A percentile compares a stretch with the other conserved stretches of the same genome.
Evolutionary conservation across 768 basidiomycete genomes (phyloP).

Genomic region (Ephemerocybe angulata): DNA sequence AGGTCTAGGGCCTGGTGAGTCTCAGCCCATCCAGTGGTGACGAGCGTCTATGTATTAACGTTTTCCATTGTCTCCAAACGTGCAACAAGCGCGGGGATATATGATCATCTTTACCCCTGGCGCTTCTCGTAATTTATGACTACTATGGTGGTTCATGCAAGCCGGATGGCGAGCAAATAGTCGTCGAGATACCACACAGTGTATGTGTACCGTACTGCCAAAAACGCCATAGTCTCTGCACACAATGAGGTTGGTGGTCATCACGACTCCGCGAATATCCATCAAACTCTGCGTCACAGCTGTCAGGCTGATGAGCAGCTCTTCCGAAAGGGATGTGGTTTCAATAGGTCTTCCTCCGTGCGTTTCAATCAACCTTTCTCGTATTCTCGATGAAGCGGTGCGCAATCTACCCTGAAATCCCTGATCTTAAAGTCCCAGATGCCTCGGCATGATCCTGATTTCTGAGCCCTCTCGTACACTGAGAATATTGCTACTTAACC

Average conservation of each 20-base stretch:
- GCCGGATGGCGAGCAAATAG: too few species aligned
- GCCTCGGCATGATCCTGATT: background rate
- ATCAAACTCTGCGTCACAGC: slow-evolving; percentile 1
- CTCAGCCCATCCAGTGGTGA: too few species aligned
- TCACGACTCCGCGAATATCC: background rate
- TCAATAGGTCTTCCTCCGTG: background rate
- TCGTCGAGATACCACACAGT: too few species aligned
- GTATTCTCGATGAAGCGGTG: background rate
- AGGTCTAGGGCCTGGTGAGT: too few species aligned
- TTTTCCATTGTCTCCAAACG: too few species aligned
- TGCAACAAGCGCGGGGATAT: too few species aligned
- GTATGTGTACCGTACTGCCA: too few species aligned
- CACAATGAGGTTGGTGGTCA: too few species aligned
- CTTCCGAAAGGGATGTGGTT: background rate
- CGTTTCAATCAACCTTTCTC: background rate
- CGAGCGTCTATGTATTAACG: too few species aligned
- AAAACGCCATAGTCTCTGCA: background rate
- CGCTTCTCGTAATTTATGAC: too few species aligned
- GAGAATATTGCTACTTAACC: background rate
- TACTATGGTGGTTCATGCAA: too few species aligned
- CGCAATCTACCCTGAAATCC: background rate
- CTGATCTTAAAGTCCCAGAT: background rate
- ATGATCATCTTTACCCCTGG: too few species aligned
- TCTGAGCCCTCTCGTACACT: background rate
- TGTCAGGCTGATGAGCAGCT: background rate